Base-by-base conservation (phyloP, 2,329 filamentous ascomycete genomes). In the Fusarium keratoplasticum region DNA sequence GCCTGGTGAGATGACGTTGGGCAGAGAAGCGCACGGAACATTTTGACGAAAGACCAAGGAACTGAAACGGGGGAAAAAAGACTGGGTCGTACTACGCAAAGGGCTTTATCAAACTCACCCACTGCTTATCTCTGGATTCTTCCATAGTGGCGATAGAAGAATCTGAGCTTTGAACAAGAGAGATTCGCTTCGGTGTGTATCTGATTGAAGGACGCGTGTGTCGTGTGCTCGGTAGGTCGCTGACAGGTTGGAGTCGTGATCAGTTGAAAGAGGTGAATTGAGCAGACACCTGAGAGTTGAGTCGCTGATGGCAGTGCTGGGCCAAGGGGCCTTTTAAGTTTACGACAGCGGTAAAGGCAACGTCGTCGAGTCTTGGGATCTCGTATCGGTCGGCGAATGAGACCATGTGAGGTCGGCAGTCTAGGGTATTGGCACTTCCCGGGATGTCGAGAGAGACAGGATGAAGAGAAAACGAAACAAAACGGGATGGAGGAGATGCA, bases 51-150 rank as follows among this genome's bases (percentile, higher is more conserved):
- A 47, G 62, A 62, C 44, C 57, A 67, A 66, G 67, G 60, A 66
- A 65, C 52, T 54, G 47, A 61, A 61, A 62, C 42, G 52, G 62
- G 18, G 6, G 16, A 60, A 68, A 68, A 65, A 69, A 65, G 69
- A 74, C 59, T 67, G 69, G 71, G 68, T 57, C 64, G 47, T 35
- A 61, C 61, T 58, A 47, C 62, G 58, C 59, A 68, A 27, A 27
- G 27, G 6, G 6, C 27, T 27, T 27, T 57, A 27, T 57, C n/a
- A 59, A 66, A 81, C 84, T 78, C 81, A 88, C 86, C 86, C 86
- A 88, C 73, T 86, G 82, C 80, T 89, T 88, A 77, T 87, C 85
- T 35, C 66, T 80, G 77, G 66, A 79, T 76, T 74, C 72, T 31
- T 67, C 72, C 75, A 74, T 78, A 31, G 67, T 69, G 50, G 60